A percentile compares a stretch with the other conserved stretches of the same genome.
phyloP scores from a whole-genome alignment of 1,284 basidiomycete genomes.

The Tilletia setariae region DNA sequence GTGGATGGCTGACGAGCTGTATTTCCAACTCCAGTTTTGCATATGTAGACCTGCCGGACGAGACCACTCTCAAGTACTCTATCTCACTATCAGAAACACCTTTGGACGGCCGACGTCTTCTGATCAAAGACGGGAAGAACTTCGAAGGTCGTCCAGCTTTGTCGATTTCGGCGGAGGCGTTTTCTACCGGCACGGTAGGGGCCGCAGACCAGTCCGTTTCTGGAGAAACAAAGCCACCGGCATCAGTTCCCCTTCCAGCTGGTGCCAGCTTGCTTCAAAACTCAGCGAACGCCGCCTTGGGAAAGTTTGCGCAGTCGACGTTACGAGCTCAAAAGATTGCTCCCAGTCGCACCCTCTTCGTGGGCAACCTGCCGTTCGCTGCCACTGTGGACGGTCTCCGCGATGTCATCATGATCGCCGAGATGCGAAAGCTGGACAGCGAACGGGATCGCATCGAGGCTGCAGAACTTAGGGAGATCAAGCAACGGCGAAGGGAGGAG shows the following conservation, averaged over 20 bases:
- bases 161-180: constrained; percentile 23
- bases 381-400: constrained; percentile 70
- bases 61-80: constrained; percentile 70
- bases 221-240: constrained; percentile 5
- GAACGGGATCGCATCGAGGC: constrained; percentile 20
- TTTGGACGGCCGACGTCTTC: constrained; percentile 77
- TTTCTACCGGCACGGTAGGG: constrained; percentile 23
- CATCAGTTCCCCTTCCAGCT: neutral
- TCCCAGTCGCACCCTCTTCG: constrained; percentile 75
- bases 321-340: constrained; percentile 76
- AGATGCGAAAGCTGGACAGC: constrained; percentile 21
- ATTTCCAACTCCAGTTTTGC: constrained; percentile 68
- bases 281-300: constrained; percentile 56
- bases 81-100: constrained; percentile 76
- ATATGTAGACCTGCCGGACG: constrained; percentile 85
- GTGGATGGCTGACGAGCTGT: neutral
- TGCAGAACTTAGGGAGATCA: constrained; percentile 13
- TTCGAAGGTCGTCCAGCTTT: constrained; percentile 53
- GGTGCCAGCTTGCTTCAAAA: neutral
- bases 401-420: constrained; percentile 64
- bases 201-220: constrained; percentile 4
- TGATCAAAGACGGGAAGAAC: constrained; percentile 81
- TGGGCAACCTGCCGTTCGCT: constrained; percentile 86
- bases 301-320: constrained; percentile 79
- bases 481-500: constrained; percentile 18